Base-by-base conservation (phyloP, 768 basidiomycete species). In the Boletus sp. region DNA sequence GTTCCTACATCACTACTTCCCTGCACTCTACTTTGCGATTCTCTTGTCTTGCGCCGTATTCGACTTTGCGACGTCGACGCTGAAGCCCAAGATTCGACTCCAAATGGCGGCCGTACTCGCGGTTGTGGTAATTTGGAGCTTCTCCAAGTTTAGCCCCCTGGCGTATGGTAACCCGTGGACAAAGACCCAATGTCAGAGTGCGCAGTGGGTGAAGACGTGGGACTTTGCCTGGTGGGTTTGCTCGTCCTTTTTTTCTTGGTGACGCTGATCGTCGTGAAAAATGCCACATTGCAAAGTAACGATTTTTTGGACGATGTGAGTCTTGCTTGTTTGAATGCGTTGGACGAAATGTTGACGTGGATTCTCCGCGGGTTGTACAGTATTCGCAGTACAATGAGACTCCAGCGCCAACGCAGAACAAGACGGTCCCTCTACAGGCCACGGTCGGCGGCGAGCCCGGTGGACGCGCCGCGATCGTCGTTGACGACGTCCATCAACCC, bases 1-100 rank as follows among this genome's bases (percentile, higher is more conserved):
- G 43, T 99, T 99, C 82, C 74, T 99, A 23, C 96, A 98, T 68
- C 97, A 98, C 74, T 98, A 98, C 70, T 88, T 98, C 74, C 97
- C 96, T 0, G 93, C 95, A 0, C 77, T 99, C n/a, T 96, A 93
- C 67, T 95, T 90, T 61, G 85, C 88, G n/a, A 83, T 93, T 60
- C 81, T 99, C 13, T 76, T 93, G 23, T 79, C 79, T 27, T 87
- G 87, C 50, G 77, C 77, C 4, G 78, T 88, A 2, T 98, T 98
- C 63, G 97, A 99, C 71, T 79, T 94, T 44, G 71, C 84, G 35
- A 97, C 95, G 1, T 87, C 90, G 29, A 79, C 80, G 1, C 72
- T 98, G 8, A 79, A 86, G 32, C 91, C 93, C 0, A 78, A 83
- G 35, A 73, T 91, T 32, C 78, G 95, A 29, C 68, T 96, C 30